These are phyloP conservation scores for Cajanus cajan DNA, from an alignment of 306 rosid genomes.

Conservation along the genomic window DNA sequence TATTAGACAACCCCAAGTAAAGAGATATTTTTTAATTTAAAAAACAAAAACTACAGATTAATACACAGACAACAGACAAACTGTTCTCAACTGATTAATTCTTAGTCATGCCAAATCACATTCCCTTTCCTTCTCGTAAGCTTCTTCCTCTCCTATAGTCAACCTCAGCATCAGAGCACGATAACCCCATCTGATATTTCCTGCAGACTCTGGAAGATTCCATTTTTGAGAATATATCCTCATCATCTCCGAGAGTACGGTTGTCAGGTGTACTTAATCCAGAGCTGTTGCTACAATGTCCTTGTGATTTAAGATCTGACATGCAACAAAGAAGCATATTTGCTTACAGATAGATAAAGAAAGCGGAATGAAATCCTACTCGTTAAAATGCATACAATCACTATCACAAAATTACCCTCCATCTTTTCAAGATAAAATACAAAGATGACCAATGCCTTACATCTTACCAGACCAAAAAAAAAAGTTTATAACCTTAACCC, in stretches of 20 bases:
- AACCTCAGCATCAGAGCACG: slow-evolving; percentile 95
- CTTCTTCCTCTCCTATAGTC: slow-evolving; percentile 96
- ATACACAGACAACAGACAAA: slow-evolving; percentile 47
- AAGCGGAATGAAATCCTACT: slow-evolving; percentile 7
- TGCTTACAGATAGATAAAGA: slow-evolving; percentile 21
- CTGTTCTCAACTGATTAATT: slow-evolving; percentile 40
- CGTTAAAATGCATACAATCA: slow-evolving; percentile 14
- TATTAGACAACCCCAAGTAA: slow-evolving; percentile 47
- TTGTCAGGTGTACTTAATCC: slow-evolving; percentile 62
- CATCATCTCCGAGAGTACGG: slow-evolving; percentile 41
- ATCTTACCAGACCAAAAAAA: background rate
- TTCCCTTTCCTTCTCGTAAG: slow-evolving; percentile 67
- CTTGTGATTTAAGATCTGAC: slow-evolving; percentile 60
- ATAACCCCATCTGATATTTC: slow-evolving; percentile 69
- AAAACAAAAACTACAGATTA: slow-evolving; percentile 49
- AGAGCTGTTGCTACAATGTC: slow-evolving; percentile 53
- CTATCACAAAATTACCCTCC: slow-evolving; percentile 9
- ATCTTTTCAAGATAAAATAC: slow-evolving; percentile 19
- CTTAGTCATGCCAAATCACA: slow-evolving; percentile 59
- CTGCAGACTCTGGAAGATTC: slow-evolving; percentile 60
- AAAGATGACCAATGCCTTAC: background rate
- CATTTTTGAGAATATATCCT: slow-evolving; percentile 69
- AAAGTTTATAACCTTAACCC: background rate
- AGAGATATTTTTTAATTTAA: slow-evolving; percentile 28
- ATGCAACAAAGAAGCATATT: slow-evolving; percentile 30